Evolutionary conservation across 768 basidiomycete species (phyloP).

Genomic region (Macrolepiota dolichaula): DNA sequence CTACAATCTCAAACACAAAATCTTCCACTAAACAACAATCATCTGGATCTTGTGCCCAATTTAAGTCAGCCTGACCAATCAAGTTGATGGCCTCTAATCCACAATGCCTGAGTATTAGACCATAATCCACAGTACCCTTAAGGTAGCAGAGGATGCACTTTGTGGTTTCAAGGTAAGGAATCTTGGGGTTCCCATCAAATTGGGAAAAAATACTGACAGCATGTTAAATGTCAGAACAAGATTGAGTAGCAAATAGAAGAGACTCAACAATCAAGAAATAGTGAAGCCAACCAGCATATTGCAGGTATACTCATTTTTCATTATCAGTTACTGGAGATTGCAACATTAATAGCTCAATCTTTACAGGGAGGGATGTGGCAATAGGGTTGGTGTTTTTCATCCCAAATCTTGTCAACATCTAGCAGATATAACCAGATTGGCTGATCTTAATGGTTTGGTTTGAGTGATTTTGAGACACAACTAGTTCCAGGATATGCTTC

Average conservation of each 20-base stretch:
- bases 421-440: conserved; percentile 26
- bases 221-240: conserved; percentile 37
- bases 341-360: conserved; percentile 16
- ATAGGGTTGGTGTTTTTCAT: conserved; percentile 21
- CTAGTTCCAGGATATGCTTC: conserved; percentile 28
- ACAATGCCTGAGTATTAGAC: conserved; percentile 22
- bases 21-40: too few species aligned
- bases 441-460: conserved; percentile 19
- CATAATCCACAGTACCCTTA: neutral
- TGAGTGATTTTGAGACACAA: conserved; percentile 21
- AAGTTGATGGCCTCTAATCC: conserved; percentile 22
- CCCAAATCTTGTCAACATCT: conserved; percentile 21
- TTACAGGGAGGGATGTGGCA: conserved; percentile 21
- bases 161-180: conserved; percentile 32
- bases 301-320: neutral
- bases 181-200: conserved; percentile 28
- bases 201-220: conserved; percentile 28
- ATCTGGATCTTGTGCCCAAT: too few species aligned
- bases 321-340: neutral
- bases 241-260: conserved; percentile 30
- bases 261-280: conserved; percentile 21
- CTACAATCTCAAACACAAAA: too few species aligned
- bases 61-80: conserved; percentile 18
- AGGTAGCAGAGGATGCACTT: conserved; percentile 37
- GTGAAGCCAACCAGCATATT: neutral